A percentile compares a stretch with the other conserved stretches of the same genome.
phyloP scores from a whole-genome alignment of 2,329 filamentous ascomycete species.

The Didymella glomerata region DNA sequence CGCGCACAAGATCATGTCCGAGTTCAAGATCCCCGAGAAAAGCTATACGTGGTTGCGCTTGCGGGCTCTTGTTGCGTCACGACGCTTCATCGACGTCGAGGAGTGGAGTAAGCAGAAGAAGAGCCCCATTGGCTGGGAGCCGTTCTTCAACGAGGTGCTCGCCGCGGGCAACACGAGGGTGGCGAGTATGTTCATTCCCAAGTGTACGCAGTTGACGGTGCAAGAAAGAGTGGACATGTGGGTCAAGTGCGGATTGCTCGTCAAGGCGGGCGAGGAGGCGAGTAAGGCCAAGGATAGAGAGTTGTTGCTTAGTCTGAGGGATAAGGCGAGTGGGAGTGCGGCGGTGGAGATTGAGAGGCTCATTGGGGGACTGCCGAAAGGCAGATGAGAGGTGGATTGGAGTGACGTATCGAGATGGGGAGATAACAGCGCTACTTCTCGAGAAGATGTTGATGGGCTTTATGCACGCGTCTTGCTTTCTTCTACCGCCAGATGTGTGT shows the following conservation, averaged over 20 bases:
- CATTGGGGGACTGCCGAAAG: conserved; percentile 59
- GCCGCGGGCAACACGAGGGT: conserved; percentile 89
- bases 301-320: conserved; percentile 75
- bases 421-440: too few species aligned
- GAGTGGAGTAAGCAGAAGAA: conserved; percentile 80
- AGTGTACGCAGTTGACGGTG: conserved; percentile 76
- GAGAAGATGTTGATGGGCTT: too few species aligned
- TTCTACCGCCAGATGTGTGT: too few species aligned
- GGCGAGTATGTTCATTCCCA: conserved; percentile 83
- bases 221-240: conserved; percentile 87
- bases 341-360: conserved; percentile 84
- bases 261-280: conserved; percentile 91
- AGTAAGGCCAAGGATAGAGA: conserved; percentile 80
- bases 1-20: conserved; percentile 82
- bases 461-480: too few species aligned
- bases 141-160: conserved; percentile 89
- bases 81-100: conserved; percentile 93
- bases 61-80: conserved; percentile 84
- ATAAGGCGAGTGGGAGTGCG: conserved; percentile 75
- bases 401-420: too few species aligned
- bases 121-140: conserved; percentile 96
- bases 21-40: conserved; percentile 93
- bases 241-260: conserved; percentile 90
- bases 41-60: conserved; percentile 88
- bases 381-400: too few species aligned